Evolutionary conservation across 768 basidiomycete species (phyloP).

Genomic region (Mycena capillaripes): DNA sequence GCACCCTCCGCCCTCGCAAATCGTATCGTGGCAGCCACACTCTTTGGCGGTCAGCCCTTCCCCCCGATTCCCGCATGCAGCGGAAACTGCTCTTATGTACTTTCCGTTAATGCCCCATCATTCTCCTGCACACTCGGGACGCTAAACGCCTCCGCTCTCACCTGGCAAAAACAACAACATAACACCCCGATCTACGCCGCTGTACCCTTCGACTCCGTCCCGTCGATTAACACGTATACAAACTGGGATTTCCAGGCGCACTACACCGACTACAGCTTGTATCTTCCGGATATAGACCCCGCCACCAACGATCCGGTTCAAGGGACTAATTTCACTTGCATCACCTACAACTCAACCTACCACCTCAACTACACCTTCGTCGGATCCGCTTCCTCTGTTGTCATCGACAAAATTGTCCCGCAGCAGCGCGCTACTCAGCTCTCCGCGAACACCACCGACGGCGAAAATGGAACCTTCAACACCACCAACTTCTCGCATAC

Average conservation of each 20-base stretch:
- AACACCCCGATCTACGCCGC: background rate
- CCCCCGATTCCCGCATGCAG: constrained; percentile 6
- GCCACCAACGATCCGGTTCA: background rate
- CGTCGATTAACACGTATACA: background rate
- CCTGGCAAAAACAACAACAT: too few relatives aligned
- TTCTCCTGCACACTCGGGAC: constrained; percentile 10
- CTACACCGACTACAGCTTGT: background rate
- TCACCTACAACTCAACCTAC: constrained; percentile 28
- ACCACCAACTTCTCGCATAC: background rate
- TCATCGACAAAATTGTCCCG: background rate
- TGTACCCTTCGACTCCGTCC: background rate
- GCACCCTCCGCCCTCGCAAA: background rate
- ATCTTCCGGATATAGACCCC: background rate
- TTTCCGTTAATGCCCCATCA: background rate
- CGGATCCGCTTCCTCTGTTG: background rate
- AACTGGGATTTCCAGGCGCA: constrained; percentile 10
- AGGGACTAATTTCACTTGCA: constrained; percentile 15
- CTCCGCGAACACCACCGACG: background rate
- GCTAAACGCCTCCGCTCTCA: background rate
- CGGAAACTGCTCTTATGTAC: constrained; percentile 18
- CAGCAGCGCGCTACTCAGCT: constrained; percentile 9
- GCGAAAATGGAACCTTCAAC: background rate
- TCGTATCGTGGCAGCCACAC: constrained; percentile 7
- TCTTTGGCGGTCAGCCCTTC: constrained; percentile 15
- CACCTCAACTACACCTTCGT: constrained; percentile 20